Evolutionary conservation across 345 rosid species (phyloP).

Genomic region (Zanthoxylum bungeanum): DNA sequence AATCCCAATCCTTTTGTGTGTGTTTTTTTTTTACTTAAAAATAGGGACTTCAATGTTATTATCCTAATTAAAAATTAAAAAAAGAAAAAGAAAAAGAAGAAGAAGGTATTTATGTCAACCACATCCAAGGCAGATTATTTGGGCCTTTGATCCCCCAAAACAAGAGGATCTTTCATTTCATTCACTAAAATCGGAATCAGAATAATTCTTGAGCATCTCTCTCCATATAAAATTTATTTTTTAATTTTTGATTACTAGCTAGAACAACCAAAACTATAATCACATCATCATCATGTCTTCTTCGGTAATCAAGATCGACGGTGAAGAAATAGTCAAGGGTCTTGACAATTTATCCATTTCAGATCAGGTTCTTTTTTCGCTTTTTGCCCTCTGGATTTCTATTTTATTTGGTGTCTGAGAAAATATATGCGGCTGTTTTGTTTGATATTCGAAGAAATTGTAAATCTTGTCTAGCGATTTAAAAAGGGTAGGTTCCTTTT

Average conservation of each 20-base stretch:
- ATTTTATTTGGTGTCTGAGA: neutral
- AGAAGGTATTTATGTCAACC: neutral
- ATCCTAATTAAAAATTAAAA: neutral
- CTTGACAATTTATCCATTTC: constrained; percentile 17
- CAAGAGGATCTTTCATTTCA: neutral
- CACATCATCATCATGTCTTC: constrained; percentile 27
- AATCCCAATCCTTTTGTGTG: neutral
- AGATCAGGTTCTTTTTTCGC: constrained; percentile 27
- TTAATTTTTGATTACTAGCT: neutral
- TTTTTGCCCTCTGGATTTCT: neutral
- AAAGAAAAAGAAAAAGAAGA: neutral
- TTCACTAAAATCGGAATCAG: constrained; percentile 20
- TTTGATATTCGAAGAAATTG: neutral
- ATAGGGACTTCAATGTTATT: neutral
- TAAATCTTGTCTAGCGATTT: neutral
- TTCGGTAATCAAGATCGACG: constrained; percentile 20
- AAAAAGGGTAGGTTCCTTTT: neutral
- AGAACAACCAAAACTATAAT: neutral
- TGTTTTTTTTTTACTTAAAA: too few species aligned
- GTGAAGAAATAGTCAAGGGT: constrained; percentile 9
- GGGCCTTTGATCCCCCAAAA: constrained; percentile 7
- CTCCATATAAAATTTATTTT: neutral
- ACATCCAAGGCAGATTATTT: neutral
- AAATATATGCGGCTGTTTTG: neutral
- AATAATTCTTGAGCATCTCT: constrained; percentile 13